A percentile compares a stretch with the other conserved stretches of the same genome.
Conservation (phyloP, 805 yeast genomes). For the Metschnikowia arizonensis region DNA sequence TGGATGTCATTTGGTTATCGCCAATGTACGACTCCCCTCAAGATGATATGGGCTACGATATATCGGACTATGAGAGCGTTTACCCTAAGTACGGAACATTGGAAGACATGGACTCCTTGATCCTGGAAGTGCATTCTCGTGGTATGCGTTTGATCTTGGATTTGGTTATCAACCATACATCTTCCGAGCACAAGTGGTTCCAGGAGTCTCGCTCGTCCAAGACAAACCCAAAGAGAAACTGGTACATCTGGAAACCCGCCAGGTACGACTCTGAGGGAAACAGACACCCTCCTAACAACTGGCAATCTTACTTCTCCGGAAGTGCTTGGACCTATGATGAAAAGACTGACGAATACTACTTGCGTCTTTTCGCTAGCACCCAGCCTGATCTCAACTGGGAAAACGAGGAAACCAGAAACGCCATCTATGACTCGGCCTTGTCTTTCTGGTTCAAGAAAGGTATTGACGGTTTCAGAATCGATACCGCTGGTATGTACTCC, state of each 20-base stretch:
- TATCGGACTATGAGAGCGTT: slow-evolving; percentile 49
- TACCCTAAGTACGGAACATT: slow-evolving; percentile 52
- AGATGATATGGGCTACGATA: slow-evolving; percentile 62
- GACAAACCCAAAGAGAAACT: slow-evolving; percentile 53
- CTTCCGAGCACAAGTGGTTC: slow-evolving; percentile 55
- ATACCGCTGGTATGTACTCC: slow-evolving; percentile 50
- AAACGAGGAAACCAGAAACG: slow-evolving; percentile 36
- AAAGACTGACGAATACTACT: slow-evolving; percentile 49
- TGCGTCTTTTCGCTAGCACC: slow-evolving; percentile 47
- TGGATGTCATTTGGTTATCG: slow-evolving; percentile 52
- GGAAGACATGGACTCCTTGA: slow-evolving; percentile 48
- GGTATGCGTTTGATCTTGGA: slow-evolving; percentile 52
- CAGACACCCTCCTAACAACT: slow-evolving; percentile 54
- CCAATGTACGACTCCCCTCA: slow-evolving; percentile 59
- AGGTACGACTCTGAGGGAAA: slow-evolving; percentile 45
- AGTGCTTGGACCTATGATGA: slow-evolving; percentile 58
- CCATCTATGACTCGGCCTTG: slow-evolving; percentile 45
- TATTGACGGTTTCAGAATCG: slow-evolving; percentile 57
- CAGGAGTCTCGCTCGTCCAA: slow-evolving; percentile 49
- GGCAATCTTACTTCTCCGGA: slow-evolving; percentile 51
- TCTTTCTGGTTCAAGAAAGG: slow-evolving; percentile 54
- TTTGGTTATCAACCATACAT: slow-evolving; percentile 57
- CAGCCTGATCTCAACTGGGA: slow-evolving; percentile 68
- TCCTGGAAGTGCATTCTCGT: slow-evolving; percentile 43
- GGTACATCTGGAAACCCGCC: slow-evolving; percentile 57